Conservation (phyloP, 2,329 filamentous ascomycete species). For the Fusarium annulatum region DNA sequence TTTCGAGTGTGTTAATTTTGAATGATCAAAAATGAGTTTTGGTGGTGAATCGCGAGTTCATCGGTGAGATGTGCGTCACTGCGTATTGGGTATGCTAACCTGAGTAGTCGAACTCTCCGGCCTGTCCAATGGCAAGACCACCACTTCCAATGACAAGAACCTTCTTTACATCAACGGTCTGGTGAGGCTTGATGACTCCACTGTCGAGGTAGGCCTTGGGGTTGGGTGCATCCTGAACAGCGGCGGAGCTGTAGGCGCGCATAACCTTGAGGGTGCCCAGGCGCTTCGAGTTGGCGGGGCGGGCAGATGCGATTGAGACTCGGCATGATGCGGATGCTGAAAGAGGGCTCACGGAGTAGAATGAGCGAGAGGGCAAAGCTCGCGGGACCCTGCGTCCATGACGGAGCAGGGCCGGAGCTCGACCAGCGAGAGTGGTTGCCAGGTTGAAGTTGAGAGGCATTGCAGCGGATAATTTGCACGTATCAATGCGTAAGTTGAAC, state of each 20-base stretch:
- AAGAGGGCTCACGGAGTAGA: slow-evolving; percentile 53
- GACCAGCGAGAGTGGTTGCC: slow-evolving; percentile 61
- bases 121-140: slow-evolving; percentile 95
- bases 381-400: slow-evolving; percentile 63
- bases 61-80: slow-evolving; percentile 11
- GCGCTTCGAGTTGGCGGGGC: slow-evolving; percentile 55
- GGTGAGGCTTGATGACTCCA: slow-evolving; percentile 82
- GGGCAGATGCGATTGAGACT: slow-evolving; percentile 43
- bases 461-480: slow-evolving; percentile 45
- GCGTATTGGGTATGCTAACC: slow-evolving; percentile 66
- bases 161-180: slow-evolving; percentile 93
- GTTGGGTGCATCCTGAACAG: slow-evolving; percentile 77
- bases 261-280: slow-evolving; percentile 60
- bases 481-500: slow-evolving; percentile 52
- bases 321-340: slow-evolving; percentile 40
- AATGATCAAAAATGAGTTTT: slow-evolving; percentile 4
- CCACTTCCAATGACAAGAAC: slow-evolving; percentile 96
- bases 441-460: slow-evolving; percentile 57
- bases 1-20: slow-evolving; percentile 33
- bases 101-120: slow-evolving; percentile 98
- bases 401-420: slow-evolving; percentile 68
- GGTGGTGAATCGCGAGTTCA: slow-evolving; percentile 28
- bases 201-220: slow-evolving; percentile 90
- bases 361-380: slow-evolving; percentile 56
- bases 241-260: slow-evolving; percentile 55